These are phyloP conservation scores for Fusarium humuli DNA, from an alignment of 2,329 filamentous ascomycete species.

Conservation along the genomic window DNA sequence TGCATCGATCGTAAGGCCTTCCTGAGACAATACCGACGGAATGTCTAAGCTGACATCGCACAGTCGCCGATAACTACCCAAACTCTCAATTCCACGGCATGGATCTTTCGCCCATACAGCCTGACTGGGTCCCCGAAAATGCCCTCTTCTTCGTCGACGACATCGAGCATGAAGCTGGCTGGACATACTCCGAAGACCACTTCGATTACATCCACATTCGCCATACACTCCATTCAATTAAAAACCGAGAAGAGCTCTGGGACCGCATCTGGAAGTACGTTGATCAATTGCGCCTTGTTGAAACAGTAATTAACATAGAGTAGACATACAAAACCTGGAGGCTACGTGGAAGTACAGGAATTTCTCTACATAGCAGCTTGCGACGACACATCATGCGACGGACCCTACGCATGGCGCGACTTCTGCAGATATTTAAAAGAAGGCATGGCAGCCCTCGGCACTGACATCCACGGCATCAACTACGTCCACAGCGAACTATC, in stretches of 20 bases:
- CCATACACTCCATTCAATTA: slow-evolving; percentile 59
- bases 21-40: too few relatives aligned
- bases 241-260: slow-evolving; percentile 56
- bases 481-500: slow-evolving; percentile 52
- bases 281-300: neutral
- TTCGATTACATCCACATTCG: slow-evolving; percentile 65
- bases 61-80: slow-evolving; percentile 62
- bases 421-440: slow-evolving; percentile 56
- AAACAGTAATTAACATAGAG: neutral
- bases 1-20: slow-evolving; percentile 53
- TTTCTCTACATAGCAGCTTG: slow-evolving; percentile 56
- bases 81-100: slow-evolving; percentile 59
- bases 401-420: slow-evolving; percentile 61
- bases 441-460: slow-evolving; percentile 57
- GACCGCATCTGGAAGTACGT: slow-evolving; percentile 57
- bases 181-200: slow-evolving; percentile 58
- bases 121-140: slow-evolving; percentile 63
- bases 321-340: slow-evolving; percentile 64
- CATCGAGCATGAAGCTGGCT: slow-evolving; percentile 63
- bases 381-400: slow-evolving; percentile 59
- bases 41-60: slow-evolving; percentile 19
- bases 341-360: slow-evolving; percentile 63
- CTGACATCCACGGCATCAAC: slow-evolving; percentile 56
- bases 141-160: slow-evolving; percentile 65
- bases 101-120: slow-evolving; percentile 65